phyloP scores from a whole-genome alignment of 495 filamentous ascomycete genomes.

The Geoglossum glabrum region DNA sequence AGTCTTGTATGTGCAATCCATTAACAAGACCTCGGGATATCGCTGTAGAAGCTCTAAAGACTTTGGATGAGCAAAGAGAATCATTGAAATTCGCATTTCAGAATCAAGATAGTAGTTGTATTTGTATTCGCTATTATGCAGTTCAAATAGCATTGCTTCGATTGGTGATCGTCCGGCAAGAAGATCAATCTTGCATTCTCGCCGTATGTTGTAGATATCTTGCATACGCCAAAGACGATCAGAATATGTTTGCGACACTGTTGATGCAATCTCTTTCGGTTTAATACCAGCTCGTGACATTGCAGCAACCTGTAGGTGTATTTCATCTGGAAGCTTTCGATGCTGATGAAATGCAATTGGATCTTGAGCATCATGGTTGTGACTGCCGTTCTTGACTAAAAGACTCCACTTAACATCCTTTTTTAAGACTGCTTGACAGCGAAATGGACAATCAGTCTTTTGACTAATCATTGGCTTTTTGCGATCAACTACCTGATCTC shows the following conservation, averaged over 20 bases:
- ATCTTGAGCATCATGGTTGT: neutral
- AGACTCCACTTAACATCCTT: neutral
- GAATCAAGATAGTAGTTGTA: neutral
- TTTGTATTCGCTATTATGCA: neutral
- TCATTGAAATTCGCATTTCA: neutral
- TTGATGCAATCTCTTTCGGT: neutral
- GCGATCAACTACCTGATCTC: neutral
- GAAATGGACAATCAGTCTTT: neutral
- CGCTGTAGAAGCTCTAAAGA: neutral
- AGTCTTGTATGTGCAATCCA: slow-evolving; percentile 9
- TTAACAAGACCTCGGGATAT: slow-evolving; percentile 6
- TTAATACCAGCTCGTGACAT: neutral
- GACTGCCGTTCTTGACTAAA: neutral
- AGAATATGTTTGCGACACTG: neutral
- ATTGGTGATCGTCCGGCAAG: neutral
- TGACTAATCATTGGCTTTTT: neutral
- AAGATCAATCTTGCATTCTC: neutral
- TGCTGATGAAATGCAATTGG: neutral
- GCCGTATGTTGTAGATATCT: neutral
- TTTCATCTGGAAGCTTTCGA: neutral
- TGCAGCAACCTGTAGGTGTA: neutral
- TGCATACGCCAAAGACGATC: neutral
- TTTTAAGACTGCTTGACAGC: neutral
- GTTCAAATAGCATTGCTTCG: neutral
- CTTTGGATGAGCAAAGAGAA: neutral